These are phyloP conservation scores for Astragalus glycyphyllos DNA, from an alignment of 306 rosid species.

Conservation along the genomic window DNA sequence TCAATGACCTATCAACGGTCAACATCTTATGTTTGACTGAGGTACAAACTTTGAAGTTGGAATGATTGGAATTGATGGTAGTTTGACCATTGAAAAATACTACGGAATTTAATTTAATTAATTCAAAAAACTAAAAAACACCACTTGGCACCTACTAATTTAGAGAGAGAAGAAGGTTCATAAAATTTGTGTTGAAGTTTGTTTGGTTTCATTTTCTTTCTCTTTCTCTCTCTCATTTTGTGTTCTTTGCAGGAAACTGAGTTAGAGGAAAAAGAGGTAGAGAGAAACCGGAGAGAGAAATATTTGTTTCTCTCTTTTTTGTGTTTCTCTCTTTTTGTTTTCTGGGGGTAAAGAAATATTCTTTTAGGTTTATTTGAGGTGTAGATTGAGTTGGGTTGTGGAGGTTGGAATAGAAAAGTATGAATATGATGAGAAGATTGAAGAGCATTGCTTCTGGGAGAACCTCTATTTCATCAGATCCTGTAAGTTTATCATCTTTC, in stretches of 20 bases:
- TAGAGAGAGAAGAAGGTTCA: slow-evolving; percentile 18
- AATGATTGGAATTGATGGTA: slow-evolving; percentile 56
- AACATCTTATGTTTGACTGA: slow-evolving; percentile 45
- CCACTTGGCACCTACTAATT: slow-evolving; percentile 49
- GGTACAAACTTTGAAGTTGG: slow-evolving; percentile 50
- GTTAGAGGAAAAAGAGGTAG: slow-evolving; percentile 38
- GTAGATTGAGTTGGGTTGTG: slow-evolving; percentile 46
- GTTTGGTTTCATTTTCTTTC: background rate
- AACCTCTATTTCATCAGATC: slow-evolving; percentile 88
- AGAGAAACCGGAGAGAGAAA: slow-evolving; percentile 46
- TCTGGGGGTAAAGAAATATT: background rate
- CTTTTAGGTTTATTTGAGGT: slow-evolving; percentile 54
- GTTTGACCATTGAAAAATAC: slow-evolving; percentile 53
- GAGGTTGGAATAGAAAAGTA: slow-evolving; percentile 41
- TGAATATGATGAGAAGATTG: slow-evolving; percentile 87
- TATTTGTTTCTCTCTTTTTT: slow-evolving; percentile 22
- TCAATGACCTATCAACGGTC: slow-evolving; percentile 26
- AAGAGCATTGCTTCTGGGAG: slow-evolving; percentile 99
- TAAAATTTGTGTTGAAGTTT: slow-evolving; percentile 23
- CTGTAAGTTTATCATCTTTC: slow-evolving; percentile 55
- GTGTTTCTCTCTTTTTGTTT: slow-evolving; percentile 43
- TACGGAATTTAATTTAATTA: background rate
- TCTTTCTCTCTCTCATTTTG: slow-evolving; percentile 32
- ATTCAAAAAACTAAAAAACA: slow-evolving; percentile 29
- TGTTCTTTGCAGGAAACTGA: slow-evolving; percentile 37